These are phyloP conservation scores for Clitoria ternatea DNA, from an alignment of 306 rosid species.

Conservation along the genomic window DNA sequence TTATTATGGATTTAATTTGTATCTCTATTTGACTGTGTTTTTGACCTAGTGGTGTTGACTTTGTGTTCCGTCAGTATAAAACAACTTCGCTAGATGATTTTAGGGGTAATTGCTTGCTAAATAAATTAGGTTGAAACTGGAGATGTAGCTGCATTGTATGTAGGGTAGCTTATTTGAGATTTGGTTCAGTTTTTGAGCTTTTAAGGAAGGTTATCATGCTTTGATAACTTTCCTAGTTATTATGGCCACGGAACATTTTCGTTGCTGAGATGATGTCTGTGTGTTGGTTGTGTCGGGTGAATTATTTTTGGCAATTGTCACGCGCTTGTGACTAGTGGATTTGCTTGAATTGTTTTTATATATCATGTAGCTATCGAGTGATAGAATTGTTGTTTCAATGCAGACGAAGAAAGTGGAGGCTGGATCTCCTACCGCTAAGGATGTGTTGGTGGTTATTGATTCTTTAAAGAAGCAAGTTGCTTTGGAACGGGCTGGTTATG, in stretches of 20 bases:
- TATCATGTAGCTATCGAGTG: neutral
- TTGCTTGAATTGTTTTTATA: neutral
- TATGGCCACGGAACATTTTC: neutral
- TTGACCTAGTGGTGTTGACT: neutral
- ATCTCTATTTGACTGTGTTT: neutral
- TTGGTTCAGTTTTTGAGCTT: neutral
- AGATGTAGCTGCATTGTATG: slow-evolving; percentile 37
- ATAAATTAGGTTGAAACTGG: slow-evolving; percentile 19
- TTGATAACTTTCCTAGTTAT: neutral
- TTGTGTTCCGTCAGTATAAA: neutral
- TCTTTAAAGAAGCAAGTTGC: slow-evolving; percentile 75
- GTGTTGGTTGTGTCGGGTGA: neutral
- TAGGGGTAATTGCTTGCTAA: slow-evolving; percentile 20
- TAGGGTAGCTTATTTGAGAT: neutral
- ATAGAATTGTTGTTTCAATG: slow-evolving; percentile 4
- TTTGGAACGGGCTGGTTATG: slow-evolving; percentile 45
- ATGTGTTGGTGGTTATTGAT: slow-evolving; percentile 60
- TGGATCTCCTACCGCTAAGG: slow-evolving; percentile 36
- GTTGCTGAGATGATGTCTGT: neutral
- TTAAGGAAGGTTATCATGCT: neutral
- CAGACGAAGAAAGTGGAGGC: slow-evolving; percentile 44
- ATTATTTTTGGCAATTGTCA: neutral
- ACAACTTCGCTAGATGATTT: neutral
- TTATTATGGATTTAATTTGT: neutral
- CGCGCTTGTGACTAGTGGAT: neutral